phyloP scores from a whole-genome alignment of 768 basidiomycete genomes.

The Phanerodontia chrysosporium region DNA sequence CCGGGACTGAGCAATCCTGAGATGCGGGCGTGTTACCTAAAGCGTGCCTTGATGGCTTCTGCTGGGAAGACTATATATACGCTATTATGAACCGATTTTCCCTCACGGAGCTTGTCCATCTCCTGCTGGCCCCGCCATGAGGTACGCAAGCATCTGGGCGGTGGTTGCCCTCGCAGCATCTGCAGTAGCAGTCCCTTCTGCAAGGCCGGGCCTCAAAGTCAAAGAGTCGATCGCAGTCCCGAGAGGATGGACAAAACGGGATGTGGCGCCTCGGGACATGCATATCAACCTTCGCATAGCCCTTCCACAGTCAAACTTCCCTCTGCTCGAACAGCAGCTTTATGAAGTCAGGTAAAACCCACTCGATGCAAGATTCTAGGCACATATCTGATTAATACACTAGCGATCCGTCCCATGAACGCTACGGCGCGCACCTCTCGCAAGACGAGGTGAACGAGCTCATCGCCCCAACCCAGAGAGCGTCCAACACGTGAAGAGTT shows the following conservation, averaged over 20 bases:
- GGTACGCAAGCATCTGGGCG: neutral
- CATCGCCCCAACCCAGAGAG: constrained; percentile 53
- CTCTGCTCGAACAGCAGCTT: constrained; percentile 48
- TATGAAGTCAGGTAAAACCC: constrained; percentile 39
- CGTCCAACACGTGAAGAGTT: constrained; percentile 50
- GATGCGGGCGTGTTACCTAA: neutral
- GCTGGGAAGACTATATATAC: neutral
- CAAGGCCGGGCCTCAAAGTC: constrained; percentile 25
- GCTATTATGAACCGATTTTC: neutral
- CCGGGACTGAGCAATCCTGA: neutral
- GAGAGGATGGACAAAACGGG: constrained; percentile 44
- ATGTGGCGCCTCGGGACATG: constrained; percentile 42
- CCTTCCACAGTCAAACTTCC: constrained; percentile 49
- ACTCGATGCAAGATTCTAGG: neutral
- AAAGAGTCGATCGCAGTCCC: constrained; percentile 48
- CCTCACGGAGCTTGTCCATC: neutral
- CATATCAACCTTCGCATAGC: constrained; percentile 51
- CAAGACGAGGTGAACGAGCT: constrained; percentile 62
- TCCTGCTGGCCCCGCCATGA: neutral
- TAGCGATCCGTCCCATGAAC: constrained; percentile 22
- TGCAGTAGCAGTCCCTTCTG: neutral
- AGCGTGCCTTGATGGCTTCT: neutral
- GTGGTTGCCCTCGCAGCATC: neutral
- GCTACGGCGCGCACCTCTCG: constrained; percentile 41
- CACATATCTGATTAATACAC: neutral